phyloP scores from a whole-genome alignment of 495 filamentous ascomycete genomes.

The Penicillium lagena region DNA sequence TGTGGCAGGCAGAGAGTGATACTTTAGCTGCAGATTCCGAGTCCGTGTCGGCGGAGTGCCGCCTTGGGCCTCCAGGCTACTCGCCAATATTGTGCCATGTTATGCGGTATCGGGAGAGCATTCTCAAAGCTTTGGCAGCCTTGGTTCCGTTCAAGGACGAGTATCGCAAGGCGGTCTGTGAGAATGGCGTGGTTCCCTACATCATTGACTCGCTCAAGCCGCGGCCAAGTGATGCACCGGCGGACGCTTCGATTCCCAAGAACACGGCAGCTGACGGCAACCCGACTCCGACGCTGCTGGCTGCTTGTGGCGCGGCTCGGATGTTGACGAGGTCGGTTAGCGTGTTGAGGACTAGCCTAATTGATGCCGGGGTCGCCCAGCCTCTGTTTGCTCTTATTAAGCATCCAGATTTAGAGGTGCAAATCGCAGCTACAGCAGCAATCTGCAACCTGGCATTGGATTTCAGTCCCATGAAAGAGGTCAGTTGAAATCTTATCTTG shows the following conservation, averaged over 20 bases:
- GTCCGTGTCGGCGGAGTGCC: conserved; percentile 19
- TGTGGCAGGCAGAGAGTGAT: conserved; percentile 36
- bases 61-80: conserved; percentile 55
- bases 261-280: conserved; percentile 40
- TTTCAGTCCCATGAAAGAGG: conserved; percentile 84
- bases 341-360: conserved; percentile 75
- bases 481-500: conserved; percentile 31
- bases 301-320: conserved; percentile 74
- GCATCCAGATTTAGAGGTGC: conserved; percentile 71
- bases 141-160: conserved; percentile 76
- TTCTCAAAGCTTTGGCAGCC: conserved; percentile 72
- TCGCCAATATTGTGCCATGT: conserved; percentile 61
- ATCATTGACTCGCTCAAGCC: conserved; percentile 78
- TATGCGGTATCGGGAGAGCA: conserved; percentile 68
- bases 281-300: conserved; percentile 63
- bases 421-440: conserved; percentile 75
- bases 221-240: conserved; percentile 29
- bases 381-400: conserved; percentile 73
- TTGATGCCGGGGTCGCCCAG: conserved; percentile 74
- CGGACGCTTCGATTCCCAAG: conserved; percentile 25
- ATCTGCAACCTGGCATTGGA: conserved; percentile 80
- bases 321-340: conserved; percentile 78
- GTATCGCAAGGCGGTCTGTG: conserved; percentile 76
- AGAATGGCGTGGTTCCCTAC: conserved; percentile 70
- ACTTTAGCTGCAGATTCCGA: conserved; percentile 14